phyloP scores from a whole-genome alignment of 2,329 filamentous ascomycete genomes.

The Aspergillus neotritici region DNA sequence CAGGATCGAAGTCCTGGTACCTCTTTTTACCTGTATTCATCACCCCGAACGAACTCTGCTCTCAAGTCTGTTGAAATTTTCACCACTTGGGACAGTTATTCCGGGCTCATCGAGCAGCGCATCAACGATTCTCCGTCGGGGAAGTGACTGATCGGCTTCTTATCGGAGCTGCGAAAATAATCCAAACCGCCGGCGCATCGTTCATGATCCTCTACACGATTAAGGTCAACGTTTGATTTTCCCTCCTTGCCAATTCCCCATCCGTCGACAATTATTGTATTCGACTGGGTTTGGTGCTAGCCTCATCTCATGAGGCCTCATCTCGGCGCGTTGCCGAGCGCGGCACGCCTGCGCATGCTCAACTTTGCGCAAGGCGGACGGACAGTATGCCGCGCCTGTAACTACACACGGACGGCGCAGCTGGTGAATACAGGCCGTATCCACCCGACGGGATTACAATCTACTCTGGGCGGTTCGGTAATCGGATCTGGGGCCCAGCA shows the following conservation, averaged over 20 bases:
- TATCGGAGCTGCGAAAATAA: constrained; percentile 11
- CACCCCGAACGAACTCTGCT: neutral
- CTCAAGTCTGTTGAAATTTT: neutral
- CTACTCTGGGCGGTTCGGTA: constrained; percentile 4
- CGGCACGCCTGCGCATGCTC: constrained; percentile 17
- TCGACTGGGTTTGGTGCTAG: constrained; percentile 2
- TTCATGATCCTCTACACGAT: neutral
- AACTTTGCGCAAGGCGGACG: constrained; percentile 6
- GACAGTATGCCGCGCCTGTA: constrained; percentile 18
- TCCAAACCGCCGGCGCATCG: neutral
- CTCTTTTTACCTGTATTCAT: neutral
- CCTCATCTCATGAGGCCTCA: constrained; percentile 25
- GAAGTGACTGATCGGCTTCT: constrained; percentile 11
- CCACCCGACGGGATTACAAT: constrained; percentile 11
- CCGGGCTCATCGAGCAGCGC: constrained; percentile 5
- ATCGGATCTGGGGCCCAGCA: constrained; percentile 11
- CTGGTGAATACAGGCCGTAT: constrained; percentile 13
- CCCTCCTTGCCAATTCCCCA: neutral
- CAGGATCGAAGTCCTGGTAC: neutral
- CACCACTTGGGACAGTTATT: constrained; percentile 1
- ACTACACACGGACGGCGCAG: constrained; percentile 20
- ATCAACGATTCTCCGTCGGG: constrained; percentile 21
- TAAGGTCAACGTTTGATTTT: neutral
- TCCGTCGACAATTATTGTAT: constrained; percentile 1
- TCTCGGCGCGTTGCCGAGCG: constrained; percentile 16